Conservation (phyloP, 208 protist species). For the Naegleria fowleri region DNA sequence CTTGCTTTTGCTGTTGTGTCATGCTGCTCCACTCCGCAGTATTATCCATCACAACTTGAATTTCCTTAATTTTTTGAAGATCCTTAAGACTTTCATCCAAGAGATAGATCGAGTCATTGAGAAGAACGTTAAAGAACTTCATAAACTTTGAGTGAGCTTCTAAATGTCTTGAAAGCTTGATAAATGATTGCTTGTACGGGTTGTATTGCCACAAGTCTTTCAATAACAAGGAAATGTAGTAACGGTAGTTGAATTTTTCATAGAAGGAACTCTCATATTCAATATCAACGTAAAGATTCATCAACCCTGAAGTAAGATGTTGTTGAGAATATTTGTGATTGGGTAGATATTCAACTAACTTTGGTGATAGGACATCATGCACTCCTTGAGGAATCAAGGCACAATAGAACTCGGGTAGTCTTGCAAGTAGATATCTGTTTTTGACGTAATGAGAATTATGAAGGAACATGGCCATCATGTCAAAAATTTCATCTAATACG, state of each 20-base stretch:
- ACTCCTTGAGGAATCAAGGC: not conserved
- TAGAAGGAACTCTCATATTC: conserved; percentile 10
- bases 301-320: not conserved
- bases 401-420: conserved; percentile 4
- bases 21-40: not conserved
- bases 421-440: not conserved
- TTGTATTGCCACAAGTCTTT: conserved; percentile 3
- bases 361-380: not conserved
- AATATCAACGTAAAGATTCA: conserved; percentile 27
- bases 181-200: not conserved
- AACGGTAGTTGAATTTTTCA: conserved; percentile 27
- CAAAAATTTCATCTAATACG: not conserved
- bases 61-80: conserved; percentile 5
- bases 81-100: conserved; percentile 5
- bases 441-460: not conserved
- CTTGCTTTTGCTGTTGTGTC: not conserved
- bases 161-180: not conserved
- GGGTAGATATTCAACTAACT: not conserved
- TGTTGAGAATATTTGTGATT: not conserved
- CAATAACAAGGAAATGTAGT: conserved; percentile 19
- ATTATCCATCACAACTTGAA: not conserved
- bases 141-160: not conserved
- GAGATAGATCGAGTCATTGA: conserved; percentile 8
- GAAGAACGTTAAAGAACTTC: conserved; percentile 20
- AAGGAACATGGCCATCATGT: not conserved